These are phyloP conservation scores for Marchantia paleacea DNA, from an alignment of 225 moss, liverwort and hornwort genomes.

Conservation along the genomic window DNA sequence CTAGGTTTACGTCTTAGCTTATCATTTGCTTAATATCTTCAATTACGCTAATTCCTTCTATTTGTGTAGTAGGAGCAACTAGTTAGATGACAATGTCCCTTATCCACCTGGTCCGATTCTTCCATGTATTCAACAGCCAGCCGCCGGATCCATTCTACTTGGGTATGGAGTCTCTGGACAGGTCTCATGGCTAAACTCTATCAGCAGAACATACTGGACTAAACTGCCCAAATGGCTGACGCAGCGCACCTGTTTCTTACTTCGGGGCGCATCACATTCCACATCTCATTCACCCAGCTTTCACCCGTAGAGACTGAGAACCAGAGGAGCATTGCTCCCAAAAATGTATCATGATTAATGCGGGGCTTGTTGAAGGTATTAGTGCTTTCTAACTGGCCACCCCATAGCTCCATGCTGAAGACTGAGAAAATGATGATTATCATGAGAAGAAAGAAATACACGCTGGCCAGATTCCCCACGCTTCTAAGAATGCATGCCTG, in stretches of 20 bases:
- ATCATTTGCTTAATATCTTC: too few relatives aligned
- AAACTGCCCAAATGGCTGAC: neutral
- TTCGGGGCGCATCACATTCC: constrained; percentile 73
- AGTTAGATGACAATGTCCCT: too few relatives aligned
- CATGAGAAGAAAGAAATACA: constrained; percentile 58
- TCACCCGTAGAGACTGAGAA: constrained; percentile 74
- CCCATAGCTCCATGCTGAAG: constrained; percentile 69
- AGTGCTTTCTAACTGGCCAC: constrained; percentile 47
- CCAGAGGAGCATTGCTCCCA: constrained; percentile 54
- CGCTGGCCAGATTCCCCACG: constrained; percentile 53
- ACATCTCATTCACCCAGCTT: constrained; percentile 80
- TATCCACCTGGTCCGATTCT: too few relatives aligned
- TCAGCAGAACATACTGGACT: too few relatives aligned
- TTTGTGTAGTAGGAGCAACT: too few relatives aligned
- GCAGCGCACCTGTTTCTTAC: constrained; percentile 47
- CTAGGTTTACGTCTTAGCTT: too few relatives aligned
- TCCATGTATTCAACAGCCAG: too few relatives aligned
- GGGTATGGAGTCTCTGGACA: too few relatives aligned
- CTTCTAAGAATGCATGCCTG: constrained; percentile 65
- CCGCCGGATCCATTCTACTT: too few relatives aligned
- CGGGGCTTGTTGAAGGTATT: constrained; percentile 41
- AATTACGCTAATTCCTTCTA: too few relatives aligned
- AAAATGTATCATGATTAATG: constrained; percentile 62
- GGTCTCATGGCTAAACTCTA: too few relatives aligned
- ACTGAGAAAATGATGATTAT: constrained; percentile 55